Evolutionary conservation across 2,329 filamentous ascomycete species (phyloP), one percentile per base, ranked within the genome.

Genomic region (Colletotrichum tanaceti): DNA sequence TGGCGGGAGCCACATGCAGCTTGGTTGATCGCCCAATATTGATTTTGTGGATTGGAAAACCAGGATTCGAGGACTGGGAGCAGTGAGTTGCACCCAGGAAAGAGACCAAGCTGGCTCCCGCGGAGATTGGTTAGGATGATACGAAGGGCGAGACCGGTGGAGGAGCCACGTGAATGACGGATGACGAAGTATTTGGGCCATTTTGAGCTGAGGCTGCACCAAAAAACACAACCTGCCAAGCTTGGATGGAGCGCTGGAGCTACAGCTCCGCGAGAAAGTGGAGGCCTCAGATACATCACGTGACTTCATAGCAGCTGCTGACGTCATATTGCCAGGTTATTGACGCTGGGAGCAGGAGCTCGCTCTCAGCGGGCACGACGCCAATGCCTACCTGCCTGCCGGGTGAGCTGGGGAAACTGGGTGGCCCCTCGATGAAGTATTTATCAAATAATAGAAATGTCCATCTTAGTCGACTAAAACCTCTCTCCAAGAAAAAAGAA

Each of bases 101-200:
- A 47, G 50, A 35, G 41, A 32, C 20, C 13, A n/a, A 22, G 14
- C 55, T 39, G n/a, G 13, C 28, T 47, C 14, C 47, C 39, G 35
- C 54, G 41, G 61, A 68, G n/a, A 58, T 46, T 54, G 41, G 41
- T n/a, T 38, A 11, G 28, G 47, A 58, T 65, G 53, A 63, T 58
- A 53, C 22, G 44, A 58, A 53, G 22, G 46, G 38, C 24, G 18
- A 52, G 16, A 47, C 47, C 18, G 10, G 62, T 65, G 61, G 62
- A 49, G 55, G 43, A 50, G 46, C 43, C 60, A 22, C 14, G 10
- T 35, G 32, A 10, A 35, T 35, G 32, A 35, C 10, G 32, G 2
- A 35, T 35, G 32, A 35, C 32, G 32, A 9, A 35, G 32, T 9
- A 35, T 35, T 35, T 9, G 3, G 46, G 43, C 39, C 20, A 35